Evolutionary conservation across 2,329 filamentous ascomycete genomes (phyloP).

Genomic region (Chrysoporthe austroafricana): DNA sequence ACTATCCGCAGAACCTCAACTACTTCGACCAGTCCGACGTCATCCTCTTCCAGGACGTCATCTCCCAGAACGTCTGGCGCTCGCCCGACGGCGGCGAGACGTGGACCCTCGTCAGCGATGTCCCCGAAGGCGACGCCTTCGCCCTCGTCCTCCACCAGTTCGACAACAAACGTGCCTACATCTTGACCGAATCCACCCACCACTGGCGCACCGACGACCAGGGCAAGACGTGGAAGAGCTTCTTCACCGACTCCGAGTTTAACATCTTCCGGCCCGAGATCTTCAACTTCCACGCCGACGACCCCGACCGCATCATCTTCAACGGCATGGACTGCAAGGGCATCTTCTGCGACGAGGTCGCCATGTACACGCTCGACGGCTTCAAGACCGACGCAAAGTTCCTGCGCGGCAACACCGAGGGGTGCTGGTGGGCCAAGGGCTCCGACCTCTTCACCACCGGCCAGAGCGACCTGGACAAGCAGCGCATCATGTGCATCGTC

Average conservation of each 20-base stretch:
- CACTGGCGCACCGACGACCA: conserved; percentile 86
- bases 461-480: conserved; percentile 64
- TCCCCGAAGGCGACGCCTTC: conserved; percentile 65
- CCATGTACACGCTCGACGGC: conserved; percentile 81
- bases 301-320: conserved; percentile 85
- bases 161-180: conserved; percentile 78
- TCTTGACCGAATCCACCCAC: conserved; percentile 67
- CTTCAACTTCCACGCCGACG: conserved; percentile 80
- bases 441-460: conserved; percentile 74
- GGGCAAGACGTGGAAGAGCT: conserved; percentile 80
- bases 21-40: conserved; percentile 92
- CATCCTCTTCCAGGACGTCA: conserved; percentile 72
- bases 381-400: conserved; percentile 71
- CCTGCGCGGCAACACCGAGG: conserved; percentile 69
- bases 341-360: conserved; percentile 65
- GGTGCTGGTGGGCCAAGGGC: conserved; percentile 87
- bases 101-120: conserved; percentile 70
- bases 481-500: conserved; percentile 80
- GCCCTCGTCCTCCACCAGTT: conserved; percentile 77
- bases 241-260: conserved; percentile 64
- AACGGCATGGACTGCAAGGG: conserved; percentile 72
- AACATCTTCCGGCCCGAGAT: conserved; percentile 54
- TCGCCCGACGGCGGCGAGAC: conserved; percentile 79
- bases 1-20: conserved; percentile 70
- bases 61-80: conserved; percentile 69